These are phyloP conservation scores for Begonia peltatifolia DNA, from an alignment of 306 rosid genomes.

Conservation along the genomic window DNA sequence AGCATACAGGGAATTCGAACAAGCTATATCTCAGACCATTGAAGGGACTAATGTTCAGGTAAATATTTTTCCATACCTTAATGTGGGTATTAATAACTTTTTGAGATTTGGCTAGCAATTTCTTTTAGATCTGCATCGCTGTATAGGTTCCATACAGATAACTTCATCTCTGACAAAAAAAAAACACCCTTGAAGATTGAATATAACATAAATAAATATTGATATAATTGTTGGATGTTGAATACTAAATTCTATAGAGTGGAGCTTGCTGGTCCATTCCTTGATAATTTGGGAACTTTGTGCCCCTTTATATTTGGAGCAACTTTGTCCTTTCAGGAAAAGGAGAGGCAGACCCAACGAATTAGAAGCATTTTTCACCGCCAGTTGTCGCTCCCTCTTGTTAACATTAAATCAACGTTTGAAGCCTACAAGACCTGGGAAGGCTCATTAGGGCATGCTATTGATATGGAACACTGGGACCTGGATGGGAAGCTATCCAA, in stretches of 20 bases:
- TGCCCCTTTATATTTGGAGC: conserved; percentile 5
- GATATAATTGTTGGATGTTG: no score
- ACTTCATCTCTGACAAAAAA: no score
- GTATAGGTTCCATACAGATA: no score
- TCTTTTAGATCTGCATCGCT: neutral
- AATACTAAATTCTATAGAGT: no score
- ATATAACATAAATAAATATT: no score
- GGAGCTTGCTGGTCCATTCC: no score
- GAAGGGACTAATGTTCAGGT: conserved; percentile 60
- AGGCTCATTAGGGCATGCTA: conserved; percentile 38
- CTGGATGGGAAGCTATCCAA: conserved; percentile 38
- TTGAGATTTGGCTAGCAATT: neutral
- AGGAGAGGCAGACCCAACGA: conserved; percentile 61
- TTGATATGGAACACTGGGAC: conserved; percentile 25
- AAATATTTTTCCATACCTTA: conserved; percentile 3
- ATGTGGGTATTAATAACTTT: neutral
- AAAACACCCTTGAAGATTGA: no score
- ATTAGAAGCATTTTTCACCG: conserved; percentile 70
- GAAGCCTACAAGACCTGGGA: conserved; percentile 72
- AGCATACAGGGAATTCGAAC: conserved; percentile 64
- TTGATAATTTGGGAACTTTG: no score
- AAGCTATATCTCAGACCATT: conserved; percentile 33
- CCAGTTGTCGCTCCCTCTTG: conserved; percentile 73
- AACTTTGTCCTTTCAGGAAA: conserved; percentile 37
- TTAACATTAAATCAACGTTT: conserved; percentile 56